Percentiles rank a stretch among this genome's conserved stretches.
Conservation (phyloP, 1,139 yeast species). For the Hansenula lynferdii region DNA sequence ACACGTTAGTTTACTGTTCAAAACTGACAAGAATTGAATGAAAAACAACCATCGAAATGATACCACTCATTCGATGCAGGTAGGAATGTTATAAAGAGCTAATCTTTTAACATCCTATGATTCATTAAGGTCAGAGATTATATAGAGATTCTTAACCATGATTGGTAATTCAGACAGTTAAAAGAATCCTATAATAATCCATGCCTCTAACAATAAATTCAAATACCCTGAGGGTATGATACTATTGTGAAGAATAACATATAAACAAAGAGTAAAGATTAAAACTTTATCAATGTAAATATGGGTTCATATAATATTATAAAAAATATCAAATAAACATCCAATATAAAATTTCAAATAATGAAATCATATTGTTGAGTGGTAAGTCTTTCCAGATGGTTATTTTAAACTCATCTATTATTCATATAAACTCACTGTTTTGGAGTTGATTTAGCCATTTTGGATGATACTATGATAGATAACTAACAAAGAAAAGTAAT, state of each 20-base stretch:
- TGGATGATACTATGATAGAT: constrained; percentile 3
- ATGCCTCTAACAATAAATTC: constrained; percentile 17
- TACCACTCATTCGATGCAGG: constrained; percentile 24
- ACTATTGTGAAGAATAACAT: too few relatives aligned
- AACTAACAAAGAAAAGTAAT: neutral
- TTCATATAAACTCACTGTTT: constrained; percentile 24
- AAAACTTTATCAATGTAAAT: too few relatives aligned
- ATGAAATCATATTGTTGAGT: neutral
- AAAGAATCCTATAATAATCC: constrained; percentile 16
- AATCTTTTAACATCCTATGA: neutral
- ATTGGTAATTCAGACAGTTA: constrained; percentile 12
- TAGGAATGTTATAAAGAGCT: too few relatives aligned
- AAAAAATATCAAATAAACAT: too few relatives aligned
- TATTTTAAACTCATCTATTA: neutral
- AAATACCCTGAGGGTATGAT: too few relatives aligned
- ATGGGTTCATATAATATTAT: too few relatives aligned
- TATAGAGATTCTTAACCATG: constrained; percentile 16
- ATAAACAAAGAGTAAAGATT: too few relatives aligned
- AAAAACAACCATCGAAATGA: constrained; percentile 21
- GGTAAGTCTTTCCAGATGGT: neutral
- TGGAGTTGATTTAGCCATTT: constrained; percentile 27
- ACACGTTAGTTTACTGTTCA: neutral
- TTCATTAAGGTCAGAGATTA: constrained; percentile 22
- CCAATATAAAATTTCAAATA: too few relatives aligned
- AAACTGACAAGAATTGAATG: neutral